phyloP scores from a whole-genome alignment of 148 eudicot genomes.

The Rhododendron griersonianum region DNA sequence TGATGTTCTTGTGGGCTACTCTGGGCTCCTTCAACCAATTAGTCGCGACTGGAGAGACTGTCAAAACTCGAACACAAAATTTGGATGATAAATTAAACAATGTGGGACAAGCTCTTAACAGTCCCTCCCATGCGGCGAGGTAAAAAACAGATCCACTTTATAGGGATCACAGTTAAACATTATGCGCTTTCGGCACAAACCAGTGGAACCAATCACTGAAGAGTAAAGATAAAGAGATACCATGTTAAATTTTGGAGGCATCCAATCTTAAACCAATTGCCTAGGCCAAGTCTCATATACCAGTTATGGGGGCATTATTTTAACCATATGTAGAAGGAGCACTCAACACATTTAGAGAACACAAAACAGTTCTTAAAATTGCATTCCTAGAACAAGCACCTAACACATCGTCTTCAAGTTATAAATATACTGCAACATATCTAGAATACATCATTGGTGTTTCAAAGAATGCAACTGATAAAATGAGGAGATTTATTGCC shows the following conservation, averaged over 20 bases:
- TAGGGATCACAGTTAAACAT: not conserved
- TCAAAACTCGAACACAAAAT: too few relatives aligned
- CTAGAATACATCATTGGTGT: not conserved
- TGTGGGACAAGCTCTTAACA: not conserved
- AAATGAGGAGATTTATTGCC: not conserved
- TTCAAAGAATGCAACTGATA: too few relatives aligned
- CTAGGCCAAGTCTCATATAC: not conserved
- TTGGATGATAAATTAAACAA: not conserved
- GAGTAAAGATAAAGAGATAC: not conserved
- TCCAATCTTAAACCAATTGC: not conserved
- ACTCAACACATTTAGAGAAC: not conserved
- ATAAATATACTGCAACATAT: not conserved
- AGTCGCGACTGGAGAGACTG: too few relatives aligned
- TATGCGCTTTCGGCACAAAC: not conserved
- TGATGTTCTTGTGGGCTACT: too few relatives aligned
- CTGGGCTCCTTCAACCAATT: too few relatives aligned
- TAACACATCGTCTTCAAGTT: not conserved
- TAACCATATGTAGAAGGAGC: not conserved
- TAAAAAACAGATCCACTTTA: not conserved
- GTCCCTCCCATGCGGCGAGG: not conserved
- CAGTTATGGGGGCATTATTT: not conserved
- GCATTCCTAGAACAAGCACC: not conserved
- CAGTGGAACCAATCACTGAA: not conserved
- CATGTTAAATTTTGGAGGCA: not conserved
- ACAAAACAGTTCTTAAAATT: not conserved